Conservation (phyloP, 768 basidiomycete genomes). For the Thelephora aurantiotincta region DNA sequence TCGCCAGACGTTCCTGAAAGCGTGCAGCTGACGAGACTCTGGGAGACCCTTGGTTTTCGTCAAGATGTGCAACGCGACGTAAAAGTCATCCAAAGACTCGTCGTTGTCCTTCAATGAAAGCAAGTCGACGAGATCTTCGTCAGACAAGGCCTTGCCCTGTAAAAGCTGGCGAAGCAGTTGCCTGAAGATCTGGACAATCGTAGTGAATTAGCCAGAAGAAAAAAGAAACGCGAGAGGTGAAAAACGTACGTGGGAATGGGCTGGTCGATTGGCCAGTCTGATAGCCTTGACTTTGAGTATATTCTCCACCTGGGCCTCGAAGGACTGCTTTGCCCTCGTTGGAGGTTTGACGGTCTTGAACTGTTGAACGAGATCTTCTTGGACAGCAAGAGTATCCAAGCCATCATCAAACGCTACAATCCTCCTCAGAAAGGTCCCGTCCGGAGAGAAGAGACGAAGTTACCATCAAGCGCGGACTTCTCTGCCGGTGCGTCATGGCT, state of each 20-base stretch:
- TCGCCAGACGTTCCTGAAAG: conserved; percentile 73
- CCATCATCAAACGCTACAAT: conserved; percentile 67
- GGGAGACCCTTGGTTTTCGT: conserved; percentile 45
- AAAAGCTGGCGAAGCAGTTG: conserved; percentile 52
- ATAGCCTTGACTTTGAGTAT: conserved; percentile 43
- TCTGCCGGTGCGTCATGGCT: conserved; percentile 33
- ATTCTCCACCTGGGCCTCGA: conserved; percentile 56
- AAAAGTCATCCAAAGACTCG: conserved; percentile 44
- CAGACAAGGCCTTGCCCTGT: conserved; percentile 56
- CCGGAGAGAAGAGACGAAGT: conserved; percentile 4
- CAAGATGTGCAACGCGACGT: conserved; percentile 55
- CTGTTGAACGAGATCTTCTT: conserved; percentile 50
- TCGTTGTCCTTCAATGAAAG: conserved; percentile 75
- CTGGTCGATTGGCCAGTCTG: conserved; percentile 27
- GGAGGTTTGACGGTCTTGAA: conserved; percentile 36
- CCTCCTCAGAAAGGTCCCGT: not conserved
- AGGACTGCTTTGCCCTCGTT: conserved; percentile 42
- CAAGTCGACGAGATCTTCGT: conserved; percentile 75
- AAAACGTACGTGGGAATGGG: conserved; percentile 33
- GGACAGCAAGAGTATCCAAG: conserved; percentile 79
- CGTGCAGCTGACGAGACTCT: conserved; percentile 49
- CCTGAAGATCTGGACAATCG: conserved; percentile 44
- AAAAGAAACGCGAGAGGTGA: not conserved
- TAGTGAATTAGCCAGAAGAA: not conserved
- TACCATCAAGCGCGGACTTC: conserved; percentile 43